Evolutionary conservation across 345 rosid species (phyloP).

Genomic region (Acer campestre): DNA sequence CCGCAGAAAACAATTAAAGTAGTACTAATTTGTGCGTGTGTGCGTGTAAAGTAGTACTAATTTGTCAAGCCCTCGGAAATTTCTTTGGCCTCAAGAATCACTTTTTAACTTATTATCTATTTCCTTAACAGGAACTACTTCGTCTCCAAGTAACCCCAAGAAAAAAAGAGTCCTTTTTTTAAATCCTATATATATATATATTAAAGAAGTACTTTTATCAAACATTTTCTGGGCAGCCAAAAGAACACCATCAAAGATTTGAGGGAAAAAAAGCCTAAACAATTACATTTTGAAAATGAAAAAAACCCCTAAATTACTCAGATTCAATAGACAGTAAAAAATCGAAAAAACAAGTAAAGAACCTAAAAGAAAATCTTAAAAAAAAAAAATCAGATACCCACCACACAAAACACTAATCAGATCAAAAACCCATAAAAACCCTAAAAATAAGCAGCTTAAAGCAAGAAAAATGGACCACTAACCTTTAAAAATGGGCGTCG

Average conservation of each 20-base stretch:
- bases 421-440: not conserved
- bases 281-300: not conserved
- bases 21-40: too few relatives aligned
- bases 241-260: conserved; percentile 1
- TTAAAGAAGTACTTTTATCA: not conserved
- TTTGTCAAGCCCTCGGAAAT: not conserved
- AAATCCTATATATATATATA: not conserved
- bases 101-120: not conserved
- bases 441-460: not conserved
- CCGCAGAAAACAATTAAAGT: not conserved
- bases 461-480: conserved; percentile 7
- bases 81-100: not conserved
- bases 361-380: not conserved
- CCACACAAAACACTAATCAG: not conserved
- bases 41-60: not conserved
- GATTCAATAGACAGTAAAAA: not conserved
- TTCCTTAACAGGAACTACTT: not conserved
- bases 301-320: not conserved
- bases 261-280: not conserved
- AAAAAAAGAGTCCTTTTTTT: not conserved
- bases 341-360: not conserved
- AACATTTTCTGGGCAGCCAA: not conserved
- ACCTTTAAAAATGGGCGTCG: conserved; percentile 40
- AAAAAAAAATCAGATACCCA: not conserved
- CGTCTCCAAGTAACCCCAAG: not conserved